Evolutionary conservation across 805 yeast species (phyloP).

Genomic region (Alloascoidea africana): DNA sequence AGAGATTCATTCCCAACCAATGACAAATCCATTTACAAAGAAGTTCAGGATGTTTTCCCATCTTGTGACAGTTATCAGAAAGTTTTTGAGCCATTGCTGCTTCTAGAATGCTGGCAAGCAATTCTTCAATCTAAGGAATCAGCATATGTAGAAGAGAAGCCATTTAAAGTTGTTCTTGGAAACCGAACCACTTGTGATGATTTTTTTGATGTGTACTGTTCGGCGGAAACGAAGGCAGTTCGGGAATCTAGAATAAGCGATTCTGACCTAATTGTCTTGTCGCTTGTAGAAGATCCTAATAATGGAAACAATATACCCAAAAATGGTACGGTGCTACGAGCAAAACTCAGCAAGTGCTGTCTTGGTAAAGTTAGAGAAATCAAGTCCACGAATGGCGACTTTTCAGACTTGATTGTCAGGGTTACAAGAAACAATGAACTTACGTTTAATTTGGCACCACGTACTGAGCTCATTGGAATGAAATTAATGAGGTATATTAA

Average conservation of each 20-base stretch:
- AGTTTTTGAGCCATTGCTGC: conserved; percentile 48
- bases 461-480: conserved; percentile 49
- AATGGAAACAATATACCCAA: conserved; percentile 9
- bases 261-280: conserved; percentile 58
- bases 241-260: conserved; percentile 47
- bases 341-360: conserved; percentile 31
- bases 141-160: conserved; percentile 25
- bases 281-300: conserved; percentile 21
- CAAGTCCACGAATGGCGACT: conserved; percentile 49
- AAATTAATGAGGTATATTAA: conserved; percentile 39
- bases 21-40: conserved; percentile 19
- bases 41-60: conserved; percentile 32
- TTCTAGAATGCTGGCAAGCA: conserved; percentile 75
- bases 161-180: conserved; percentile 59
- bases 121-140: conserved; percentile 46
- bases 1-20: conserved; percentile 38
- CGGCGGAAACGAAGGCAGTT: conserved; percentile 38
- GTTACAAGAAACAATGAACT: conserved; percentile 33
- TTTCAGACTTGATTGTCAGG: conserved; percentile 60
- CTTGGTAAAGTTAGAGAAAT: conserved; percentile 70
- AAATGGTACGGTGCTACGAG: conserved; percentile 17
- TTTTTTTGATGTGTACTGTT: conserved; percentile 75
- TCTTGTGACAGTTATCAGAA: conserved; percentile 40
- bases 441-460: conserved; percentile 43
- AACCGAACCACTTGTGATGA: conserved; percentile 73